These are phyloP conservation scores for Typha latifolia DNA, from an alignment of 176 grass and related monocot species.

Conservation along the genomic window DNA sequence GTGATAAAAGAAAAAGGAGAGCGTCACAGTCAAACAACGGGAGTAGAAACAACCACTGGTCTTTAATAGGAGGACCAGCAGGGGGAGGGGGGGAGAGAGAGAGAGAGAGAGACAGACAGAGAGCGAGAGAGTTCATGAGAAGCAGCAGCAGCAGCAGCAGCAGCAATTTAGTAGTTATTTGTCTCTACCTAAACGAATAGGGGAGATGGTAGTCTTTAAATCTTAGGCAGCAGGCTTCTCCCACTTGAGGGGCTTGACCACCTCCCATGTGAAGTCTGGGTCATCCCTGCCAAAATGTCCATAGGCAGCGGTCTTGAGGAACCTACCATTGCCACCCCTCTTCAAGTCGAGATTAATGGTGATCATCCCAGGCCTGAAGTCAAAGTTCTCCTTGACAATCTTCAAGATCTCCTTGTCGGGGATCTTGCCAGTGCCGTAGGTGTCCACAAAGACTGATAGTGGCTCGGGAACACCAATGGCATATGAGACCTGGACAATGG, in stretches of 20 bases:
- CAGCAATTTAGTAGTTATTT: neutral
- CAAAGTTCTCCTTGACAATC: constrained; percentile 35
- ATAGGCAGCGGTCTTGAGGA: constrained; percentile 37
- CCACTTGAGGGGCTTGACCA: constrained; percentile 27
- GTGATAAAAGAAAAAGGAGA: no score
- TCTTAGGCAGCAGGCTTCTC: constrained; percentile 18
- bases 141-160: neutral
- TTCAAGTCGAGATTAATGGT: constrained; percentile 32
- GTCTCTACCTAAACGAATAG: neutral
- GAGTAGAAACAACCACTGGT: no score
- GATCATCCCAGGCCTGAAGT: constrained; percentile 45
- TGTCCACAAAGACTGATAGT: constrained; percentile 33
- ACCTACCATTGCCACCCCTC: constrained; percentile 30
- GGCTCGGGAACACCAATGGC: constrained; percentile 40
- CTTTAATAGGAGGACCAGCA: no score
- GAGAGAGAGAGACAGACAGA: no score
- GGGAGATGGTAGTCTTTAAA: neutral
- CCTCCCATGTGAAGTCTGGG: constrained; percentile 45
- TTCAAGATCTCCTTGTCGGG: constrained; percentile 29
- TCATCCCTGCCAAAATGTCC: constrained; percentile 38
- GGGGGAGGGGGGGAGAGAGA: no score
- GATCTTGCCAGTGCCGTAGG: constrained; percentile 33
- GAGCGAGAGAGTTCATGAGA: neutral
- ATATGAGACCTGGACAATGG: constrained; percentile 28
- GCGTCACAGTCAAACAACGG: no score